A percentile compares a stretch with the other conserved stretches of the same genome.
phyloP scores from a whole-genome alignment of 352 stramenopile species.

The Globisporangium middletonii region DNA sequence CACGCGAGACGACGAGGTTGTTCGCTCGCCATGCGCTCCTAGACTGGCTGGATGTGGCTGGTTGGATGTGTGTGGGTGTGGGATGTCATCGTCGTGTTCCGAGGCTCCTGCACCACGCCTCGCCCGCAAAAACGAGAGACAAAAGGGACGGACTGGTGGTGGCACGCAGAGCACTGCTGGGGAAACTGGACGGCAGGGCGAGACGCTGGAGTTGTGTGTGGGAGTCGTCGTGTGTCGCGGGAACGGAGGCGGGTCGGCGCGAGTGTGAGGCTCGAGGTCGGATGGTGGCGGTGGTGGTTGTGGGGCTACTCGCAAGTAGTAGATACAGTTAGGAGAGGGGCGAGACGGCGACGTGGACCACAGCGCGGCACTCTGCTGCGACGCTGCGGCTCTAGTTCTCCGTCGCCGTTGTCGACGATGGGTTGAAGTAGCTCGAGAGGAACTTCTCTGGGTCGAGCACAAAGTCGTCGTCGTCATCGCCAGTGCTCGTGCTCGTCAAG shows the following conservation, averaged over 20 bases:
- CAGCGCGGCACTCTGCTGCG: neutral
- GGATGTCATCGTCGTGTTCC: too few relatives aligned
- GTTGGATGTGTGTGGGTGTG: too few relatives aligned
- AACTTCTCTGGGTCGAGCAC: conserved; percentile 85
- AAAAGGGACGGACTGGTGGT: neutral
- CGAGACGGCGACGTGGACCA: neutral
- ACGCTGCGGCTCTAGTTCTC: conserved; percentile 2
- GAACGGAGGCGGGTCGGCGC: neutral
- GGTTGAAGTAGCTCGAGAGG: conserved; percentile 78
- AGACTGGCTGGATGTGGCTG: too few relatives aligned
- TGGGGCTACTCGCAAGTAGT: neutral
- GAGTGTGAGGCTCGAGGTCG: conserved; percentile 2
- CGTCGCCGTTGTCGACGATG: conserved; percentile 7
- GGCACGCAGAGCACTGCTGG: neutral
- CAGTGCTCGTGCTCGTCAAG: conserved; percentile 12
- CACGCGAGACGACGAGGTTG: too few relatives aligned
- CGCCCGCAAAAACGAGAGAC: neutral
- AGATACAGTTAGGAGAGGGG: conserved; percentile 5
- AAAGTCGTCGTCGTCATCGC: conserved; percentile 73
- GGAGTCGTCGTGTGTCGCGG: too few relatives aligned
- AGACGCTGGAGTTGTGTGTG: too few relatives aligned
- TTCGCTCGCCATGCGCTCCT: too few relatives aligned
- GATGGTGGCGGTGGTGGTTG: neutral
- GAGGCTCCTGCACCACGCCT: too few relatives aligned
- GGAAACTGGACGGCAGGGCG: neutral